Base-by-base conservation (phyloP, 1,284 basidiomycete genomes). In the Heimioporus punctisporus region DNA sequence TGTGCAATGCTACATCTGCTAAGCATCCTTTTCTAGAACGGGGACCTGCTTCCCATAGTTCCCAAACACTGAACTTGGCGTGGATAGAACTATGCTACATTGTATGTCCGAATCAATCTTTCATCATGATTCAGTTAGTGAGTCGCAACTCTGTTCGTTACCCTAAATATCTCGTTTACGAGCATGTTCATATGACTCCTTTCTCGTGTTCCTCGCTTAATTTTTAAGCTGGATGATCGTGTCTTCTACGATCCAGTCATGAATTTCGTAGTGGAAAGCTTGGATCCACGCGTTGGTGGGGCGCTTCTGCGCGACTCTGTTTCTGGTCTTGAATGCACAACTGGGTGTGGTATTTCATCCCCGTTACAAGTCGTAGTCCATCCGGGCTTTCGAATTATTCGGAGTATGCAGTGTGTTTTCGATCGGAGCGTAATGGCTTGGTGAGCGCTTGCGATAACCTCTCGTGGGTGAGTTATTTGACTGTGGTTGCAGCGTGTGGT, bases 241-340 rank as follows among this genome's bases (percentile, higher is more conserved):
- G 0, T 87, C 85, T 19, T 86, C 86, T 8, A 90, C 92, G 88
- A 84, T 89, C 43, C 81, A 85, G 53, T 74, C 85, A 12, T 89
- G 89, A 5, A 77, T 93, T 25, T 86, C 84, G 0, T 93, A 90
- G 90, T 93, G 89, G 89, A 88, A 92, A 68, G 85, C 89, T 14
- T 90, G 87, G 88, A 77, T 90, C 40, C 84, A 86, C 63, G 88
- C 91, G 19, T 90, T 86, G 81, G 66, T 93, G 48, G 92, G 91
- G 2, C 95, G 93, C 67, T 77, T 79, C 1, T 65, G 88, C 46
- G 85, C 87, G 23, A 86, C 88, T 1, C 84, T 85, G 2, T 87
- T 95, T 71, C 81, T 95, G 55, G 88, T 88, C 28, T 71, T 90
- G 56, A 93, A 92, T 60, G 92, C 90, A n/a, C 82, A 90, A 26